These are phyloP conservation scores for Yarrowia osloensis DNA, from an alignment of 805 yeast genomes.

Conservation along the genomic window DNA sequence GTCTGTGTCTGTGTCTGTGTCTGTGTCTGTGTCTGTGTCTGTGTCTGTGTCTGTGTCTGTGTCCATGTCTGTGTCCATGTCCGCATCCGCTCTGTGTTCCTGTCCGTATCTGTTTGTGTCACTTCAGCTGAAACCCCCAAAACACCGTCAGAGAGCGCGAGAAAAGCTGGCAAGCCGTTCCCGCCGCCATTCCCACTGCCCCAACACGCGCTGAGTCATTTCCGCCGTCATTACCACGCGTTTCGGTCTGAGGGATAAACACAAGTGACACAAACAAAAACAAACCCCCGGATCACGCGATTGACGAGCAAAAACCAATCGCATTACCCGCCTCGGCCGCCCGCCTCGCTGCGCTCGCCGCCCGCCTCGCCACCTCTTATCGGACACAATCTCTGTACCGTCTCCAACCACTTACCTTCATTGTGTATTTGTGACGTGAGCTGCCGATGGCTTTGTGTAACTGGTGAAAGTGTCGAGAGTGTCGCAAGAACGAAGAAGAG, in stretches of 20 bases:
- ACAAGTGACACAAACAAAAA: too few relatives aligned
- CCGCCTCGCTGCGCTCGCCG: too few relatives aligned
- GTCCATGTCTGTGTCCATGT: too few relatives aligned
- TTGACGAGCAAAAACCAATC: not conserved
- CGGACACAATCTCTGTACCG: not conserved
- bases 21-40: not conserved
- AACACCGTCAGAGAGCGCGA: too few relatives aligned
- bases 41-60: too few relatives aligned
- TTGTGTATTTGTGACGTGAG: not conserved
- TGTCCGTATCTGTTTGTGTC: too few relatives aligned
- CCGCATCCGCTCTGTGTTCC: too few relatives aligned
- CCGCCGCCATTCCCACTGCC: too few relatives aligned
- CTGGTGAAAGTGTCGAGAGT: not conserved
- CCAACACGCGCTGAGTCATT: not conserved
- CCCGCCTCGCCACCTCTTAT: too few relatives aligned
- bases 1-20: not conserved
- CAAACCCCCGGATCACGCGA: too few relatives aligned
- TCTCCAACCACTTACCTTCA: slow-evolving; percentile 30
- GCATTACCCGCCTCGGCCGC: not conserved
- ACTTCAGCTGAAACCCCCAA: too few relatives aligned
- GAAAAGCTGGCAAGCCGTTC: too few relatives aligned
- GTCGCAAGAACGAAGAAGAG: not conserved
- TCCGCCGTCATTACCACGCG: not conserved
- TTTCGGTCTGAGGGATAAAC: not conserved
- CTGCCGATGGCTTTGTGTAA: not conserved